Percentiles rank a stretch among this genome's conserved stretches.
phyloP scores from a whole-genome alignment of 2,329 filamentous ascomycete species.

The Neofusicoccum parvum region DNA sequence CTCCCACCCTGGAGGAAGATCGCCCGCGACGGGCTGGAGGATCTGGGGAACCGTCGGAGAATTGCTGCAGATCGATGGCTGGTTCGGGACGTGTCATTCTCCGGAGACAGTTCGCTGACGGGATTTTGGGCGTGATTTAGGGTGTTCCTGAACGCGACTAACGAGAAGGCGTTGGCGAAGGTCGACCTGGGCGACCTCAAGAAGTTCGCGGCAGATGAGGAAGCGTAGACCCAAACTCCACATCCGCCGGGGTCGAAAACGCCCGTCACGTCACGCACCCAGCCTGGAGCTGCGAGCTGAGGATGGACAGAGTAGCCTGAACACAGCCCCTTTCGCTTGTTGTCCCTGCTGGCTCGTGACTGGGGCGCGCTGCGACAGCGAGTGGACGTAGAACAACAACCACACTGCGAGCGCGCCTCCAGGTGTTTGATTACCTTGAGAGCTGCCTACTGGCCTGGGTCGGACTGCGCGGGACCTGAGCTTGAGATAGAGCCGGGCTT shows the following conservation, averaged over 20 bases:
- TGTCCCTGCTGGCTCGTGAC: not conserved
- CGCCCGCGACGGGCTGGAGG: not conserved
- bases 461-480: not conserved
- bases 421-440: not conserved
- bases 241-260: not conserved
- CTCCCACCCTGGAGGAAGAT: not conserved
- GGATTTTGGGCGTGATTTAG: conserved; percentile 20
- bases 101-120: not conserved
- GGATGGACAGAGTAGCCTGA: not conserved
- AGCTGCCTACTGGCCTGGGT: not conserved
- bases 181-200: conserved; percentile 53
- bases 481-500: not conserved
- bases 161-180: conserved; percentile 53
- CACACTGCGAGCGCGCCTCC: no score
- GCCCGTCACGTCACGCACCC: not conserved
- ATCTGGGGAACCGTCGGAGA: not conserved
- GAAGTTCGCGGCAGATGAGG: conserved; percentile 50
- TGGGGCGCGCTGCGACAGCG: not conserved
- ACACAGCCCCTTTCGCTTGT: not conserved
- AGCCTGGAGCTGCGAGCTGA: not conserved
- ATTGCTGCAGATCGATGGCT: not conserved
- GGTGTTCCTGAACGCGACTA: conserved; percentile 56
- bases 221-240: conserved; percentile 23
- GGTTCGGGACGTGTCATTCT: not conserved
- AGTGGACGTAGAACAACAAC: no score